Conservation (phyloP, 2,329 filamentous ascomycete genomes). For the Coniochaeta pulveracea region DNA sequence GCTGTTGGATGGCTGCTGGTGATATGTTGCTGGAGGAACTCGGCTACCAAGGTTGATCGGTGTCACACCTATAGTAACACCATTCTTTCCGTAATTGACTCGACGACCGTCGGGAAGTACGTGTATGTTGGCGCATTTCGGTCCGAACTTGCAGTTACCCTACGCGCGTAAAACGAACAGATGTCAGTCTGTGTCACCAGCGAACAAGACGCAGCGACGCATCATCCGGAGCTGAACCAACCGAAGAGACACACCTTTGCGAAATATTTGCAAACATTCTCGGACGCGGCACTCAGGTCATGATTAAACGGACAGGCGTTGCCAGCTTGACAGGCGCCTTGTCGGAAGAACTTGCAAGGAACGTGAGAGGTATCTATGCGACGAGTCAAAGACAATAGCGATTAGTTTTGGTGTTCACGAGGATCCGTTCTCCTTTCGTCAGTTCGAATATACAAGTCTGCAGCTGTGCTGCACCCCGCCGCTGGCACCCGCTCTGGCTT, state of each 20-base stretch:
- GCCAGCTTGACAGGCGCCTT: constrained; percentile 92
- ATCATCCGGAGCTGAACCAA: neutral
- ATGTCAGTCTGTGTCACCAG: constrained; percentile 7
- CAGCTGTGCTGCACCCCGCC: neutral
- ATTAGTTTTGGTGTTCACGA: neutral
- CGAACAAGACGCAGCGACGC: neutral
- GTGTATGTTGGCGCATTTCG: constrained; percentile 94
- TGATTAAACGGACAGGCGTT: constrained; percentile 95
- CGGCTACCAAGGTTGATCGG: constrained; percentile 54
- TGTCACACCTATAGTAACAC: constrained; percentile 51
- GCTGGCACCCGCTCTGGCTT: neutral
- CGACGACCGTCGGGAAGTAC: constrained; percentile 86
- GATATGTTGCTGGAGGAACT: constrained; percentile 52
- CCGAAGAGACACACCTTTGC: constrained; percentile 75
- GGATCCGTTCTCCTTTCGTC: constrained; percentile 1
- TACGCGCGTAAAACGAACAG: constrained; percentile 25
- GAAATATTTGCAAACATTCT: constrained; percentile 97
- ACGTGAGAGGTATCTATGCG: constrained; percentile 85
- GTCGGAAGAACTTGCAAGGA: constrained; percentile 98
- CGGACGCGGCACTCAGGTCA: constrained; percentile 71
- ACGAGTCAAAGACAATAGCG: constrained; percentile 10
- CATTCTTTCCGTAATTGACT: constrained; percentile 68
- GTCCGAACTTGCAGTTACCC: constrained; percentile 98
- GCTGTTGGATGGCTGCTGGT: constrained; percentile 49
- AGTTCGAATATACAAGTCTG: neutral